phyloP scores from a whole-genome alignment of 2,329 filamentous ascomycete genomes.

The Cadophora luteo-olivacea region DNA sequence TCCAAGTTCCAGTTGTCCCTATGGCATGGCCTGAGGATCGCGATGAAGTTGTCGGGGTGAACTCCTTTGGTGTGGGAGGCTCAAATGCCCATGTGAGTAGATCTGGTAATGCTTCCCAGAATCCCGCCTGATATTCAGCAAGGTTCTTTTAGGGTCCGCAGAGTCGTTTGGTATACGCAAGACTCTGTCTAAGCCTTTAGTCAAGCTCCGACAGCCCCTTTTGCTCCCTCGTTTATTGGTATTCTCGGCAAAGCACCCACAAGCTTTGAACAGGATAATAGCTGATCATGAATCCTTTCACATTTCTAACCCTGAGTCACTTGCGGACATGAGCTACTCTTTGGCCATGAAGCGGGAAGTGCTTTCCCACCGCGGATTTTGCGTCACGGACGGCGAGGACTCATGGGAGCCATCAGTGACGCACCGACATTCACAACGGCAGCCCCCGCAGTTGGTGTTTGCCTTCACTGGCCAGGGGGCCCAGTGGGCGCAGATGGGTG shows the following conservation, averaged over 20 bases:
- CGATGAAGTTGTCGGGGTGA: neutral
- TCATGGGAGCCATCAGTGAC: neutral
- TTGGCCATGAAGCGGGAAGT: neutral
- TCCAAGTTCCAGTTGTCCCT: constrained; percentile 39
- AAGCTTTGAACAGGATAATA: neutral
- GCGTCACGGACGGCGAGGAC: too few species aligned
- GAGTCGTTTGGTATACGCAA: too few species aligned
- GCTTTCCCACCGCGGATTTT: too few species aligned
- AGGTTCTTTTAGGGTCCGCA: too few species aligned
- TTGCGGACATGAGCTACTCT: constrained; percentile 13
- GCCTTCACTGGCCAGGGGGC: constrained; percentile 41
- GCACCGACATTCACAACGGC: too few species aligned
- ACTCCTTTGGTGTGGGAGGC: constrained; percentile 3
- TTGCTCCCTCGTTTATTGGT: neutral
- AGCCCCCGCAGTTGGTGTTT: constrained; percentile 16
- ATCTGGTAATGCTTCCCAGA: too few species aligned
- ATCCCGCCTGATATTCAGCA: too few species aligned
- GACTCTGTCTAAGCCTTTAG: too few species aligned
- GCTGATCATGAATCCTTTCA: too few species aligned
- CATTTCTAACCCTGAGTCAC: too few species aligned
- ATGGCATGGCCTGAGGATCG: constrained; percentile 22
- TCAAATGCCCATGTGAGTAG: neutral
- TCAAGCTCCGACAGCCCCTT: too few species aligned
- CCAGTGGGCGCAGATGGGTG: constrained; percentile 29
- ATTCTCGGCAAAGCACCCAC: neutral